These are phyloP conservation scores for Pugionium cornutum DNA, from an alignment of 345 rosid species.

Conservation along the genomic window DNA sequence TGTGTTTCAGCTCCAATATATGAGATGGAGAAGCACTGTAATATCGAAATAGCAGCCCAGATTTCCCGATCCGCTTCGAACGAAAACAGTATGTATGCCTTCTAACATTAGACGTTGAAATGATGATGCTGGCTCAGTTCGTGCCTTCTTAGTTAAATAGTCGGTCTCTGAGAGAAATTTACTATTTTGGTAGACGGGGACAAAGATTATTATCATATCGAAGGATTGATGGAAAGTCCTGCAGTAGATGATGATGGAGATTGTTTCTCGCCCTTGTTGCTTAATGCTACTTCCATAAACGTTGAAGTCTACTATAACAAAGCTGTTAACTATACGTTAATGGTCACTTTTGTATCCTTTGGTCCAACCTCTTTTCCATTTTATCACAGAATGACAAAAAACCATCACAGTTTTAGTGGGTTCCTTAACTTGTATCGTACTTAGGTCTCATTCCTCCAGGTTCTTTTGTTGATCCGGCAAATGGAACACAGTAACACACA, in stretches of 20 bases:
- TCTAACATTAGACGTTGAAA: slow-evolving; percentile 2
- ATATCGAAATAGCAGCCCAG: slow-evolving; percentile 91
- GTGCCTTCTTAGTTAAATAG: slow-evolving; percentile 8
- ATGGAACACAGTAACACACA: slow-evolving; percentile 99
- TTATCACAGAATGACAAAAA: neutral
- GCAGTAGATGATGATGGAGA: slow-evolving; percentile 87
- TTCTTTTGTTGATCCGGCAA: slow-evolving; percentile 89
- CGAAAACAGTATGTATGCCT: slow-evolving; percentile 36
- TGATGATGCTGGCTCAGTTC: slow-evolving; percentile 16
- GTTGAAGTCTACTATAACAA: slow-evolving; percentile 92
- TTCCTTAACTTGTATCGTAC: slow-evolving; percentile 58
- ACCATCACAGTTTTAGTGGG: slow-evolving; percentile 25
- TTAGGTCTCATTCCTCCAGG: slow-evolving; percentile 93
- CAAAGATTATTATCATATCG: slow-evolving; percentile 68
- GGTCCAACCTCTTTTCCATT: slow-evolving; percentile 7
- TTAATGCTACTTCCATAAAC: slow-evolving; percentile 92
- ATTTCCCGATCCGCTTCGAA: slow-evolving; percentile 56
- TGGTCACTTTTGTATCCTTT: slow-evolving; percentile 99
- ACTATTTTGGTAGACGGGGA: slow-evolving; percentile 62
- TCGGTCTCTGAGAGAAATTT: slow-evolving; percentile 17
- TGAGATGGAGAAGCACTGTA: slow-evolving; percentile 97
- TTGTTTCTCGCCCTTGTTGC: slow-evolving; percentile 78
- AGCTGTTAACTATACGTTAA: slow-evolving; percentile 97
- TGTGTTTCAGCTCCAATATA: slow-evolving; percentile 72
- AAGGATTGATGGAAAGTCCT: slow-evolving; percentile 96